Percentiles rank a stretch among this genome's conserved stretches.
Conservation (phyloP, 2,329 filamentous ascomycete species). For the Colletotrichum shisoi region DNA sequence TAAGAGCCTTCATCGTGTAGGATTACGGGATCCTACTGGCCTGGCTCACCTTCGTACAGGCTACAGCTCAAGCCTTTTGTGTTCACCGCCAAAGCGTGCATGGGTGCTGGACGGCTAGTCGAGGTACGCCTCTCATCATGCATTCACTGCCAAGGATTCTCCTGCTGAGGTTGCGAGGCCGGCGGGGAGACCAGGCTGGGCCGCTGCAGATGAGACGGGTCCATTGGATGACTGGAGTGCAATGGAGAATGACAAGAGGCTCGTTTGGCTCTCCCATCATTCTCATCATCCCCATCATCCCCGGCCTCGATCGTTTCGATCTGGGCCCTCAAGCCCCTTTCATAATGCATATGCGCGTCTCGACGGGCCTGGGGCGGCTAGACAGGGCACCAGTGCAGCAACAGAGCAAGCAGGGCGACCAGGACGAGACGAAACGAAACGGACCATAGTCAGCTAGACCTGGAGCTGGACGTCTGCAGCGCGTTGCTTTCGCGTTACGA, state of each 20-base stretch:
- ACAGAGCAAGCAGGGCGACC: neutral
- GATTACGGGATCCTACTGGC: constrained; percentile 1
- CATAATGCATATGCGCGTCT: constrained; percentile 33
- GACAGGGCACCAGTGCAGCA: constrained; percentile 9
- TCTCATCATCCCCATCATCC: constrained; percentile 14
- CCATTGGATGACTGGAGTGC: neutral
- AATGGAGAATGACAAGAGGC: constrained; percentile 3
- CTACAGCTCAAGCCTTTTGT: constrained; percentile 6
- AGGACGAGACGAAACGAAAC: constrained; percentile 1
- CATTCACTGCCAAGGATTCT: constrained; percentile 8
- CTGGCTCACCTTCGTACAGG: constrained; percentile 10
- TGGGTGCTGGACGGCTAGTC: constrained; percentile 4
- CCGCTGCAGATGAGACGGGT: constrained; percentile 23
- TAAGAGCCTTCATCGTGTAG: neutral
- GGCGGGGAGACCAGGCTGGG: constrained; percentile 6
- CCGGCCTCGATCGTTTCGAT: constrained; percentile 33
- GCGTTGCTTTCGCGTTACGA: constrained; percentile 11
- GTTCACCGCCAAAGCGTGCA: constrained; percentile 33
- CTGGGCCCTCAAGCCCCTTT: constrained; percentile 35
- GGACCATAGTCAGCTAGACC: neutral
- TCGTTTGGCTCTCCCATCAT: constrained; percentile 7
- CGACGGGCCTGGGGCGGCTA: constrained; percentile 32
- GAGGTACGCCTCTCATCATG: constrained; percentile 1
- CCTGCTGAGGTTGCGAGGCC: constrained; percentile 6
- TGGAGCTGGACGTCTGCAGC: constrained; percentile 2